Conservation (phyloP, 2,329 filamentous ascomycete species). For the Penicillium fuscoglaucum region DNA sequence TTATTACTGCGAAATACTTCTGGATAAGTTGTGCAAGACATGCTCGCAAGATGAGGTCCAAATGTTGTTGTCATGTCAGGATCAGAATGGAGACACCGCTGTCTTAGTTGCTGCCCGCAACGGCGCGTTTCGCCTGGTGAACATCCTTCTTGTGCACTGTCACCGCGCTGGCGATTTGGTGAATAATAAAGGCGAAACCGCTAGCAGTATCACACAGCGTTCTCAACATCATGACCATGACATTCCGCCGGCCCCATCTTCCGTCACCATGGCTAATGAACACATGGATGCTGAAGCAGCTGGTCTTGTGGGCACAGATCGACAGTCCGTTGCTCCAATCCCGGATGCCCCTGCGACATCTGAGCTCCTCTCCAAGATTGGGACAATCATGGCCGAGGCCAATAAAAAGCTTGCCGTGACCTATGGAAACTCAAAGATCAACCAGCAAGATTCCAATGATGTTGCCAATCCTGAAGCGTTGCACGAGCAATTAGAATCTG, state of each 20-base stretch:
- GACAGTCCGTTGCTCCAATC: constrained; percentile 31
- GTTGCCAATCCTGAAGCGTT: constrained; percentile 45
- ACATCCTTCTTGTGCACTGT: constrained; percentile 69
- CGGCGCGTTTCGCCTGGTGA: constrained; percentile 73
- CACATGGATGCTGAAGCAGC: constrained; percentile 33
- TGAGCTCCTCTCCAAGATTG: constrained; percentile 68
- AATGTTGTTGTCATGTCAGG: constrained; percentile 75
- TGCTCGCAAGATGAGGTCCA: constrained; percentile 75
- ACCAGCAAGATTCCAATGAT: constrained; percentile 53
- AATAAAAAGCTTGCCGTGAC: constrained; percentile 65
- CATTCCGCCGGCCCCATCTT: constrained; percentile 69
- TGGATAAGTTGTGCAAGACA: constrained; percentile 80
- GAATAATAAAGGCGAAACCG: constrained; percentile 78
- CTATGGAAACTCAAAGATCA: constrained; percentile 63
- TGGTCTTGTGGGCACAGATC: constrained; percentile 32
- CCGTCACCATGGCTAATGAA: constrained; percentile 49
- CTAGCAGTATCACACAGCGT: constrained; percentile 76
- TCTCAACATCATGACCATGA: constrained; percentile 69
- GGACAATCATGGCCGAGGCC: constrained; percentile 68
- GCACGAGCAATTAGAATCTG: constrained; percentile 45
- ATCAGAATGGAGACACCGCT: constrained; percentile 86
- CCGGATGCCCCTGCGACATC: constrained; percentile 61
- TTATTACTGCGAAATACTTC: constrained; percentile 89
- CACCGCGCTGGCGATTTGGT: constrained; percentile 74
- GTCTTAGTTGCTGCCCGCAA: constrained; percentile 86